Base-by-base conservation (phyloP, 1,139 yeast species). In the Diutina ranongensis region DNA sequence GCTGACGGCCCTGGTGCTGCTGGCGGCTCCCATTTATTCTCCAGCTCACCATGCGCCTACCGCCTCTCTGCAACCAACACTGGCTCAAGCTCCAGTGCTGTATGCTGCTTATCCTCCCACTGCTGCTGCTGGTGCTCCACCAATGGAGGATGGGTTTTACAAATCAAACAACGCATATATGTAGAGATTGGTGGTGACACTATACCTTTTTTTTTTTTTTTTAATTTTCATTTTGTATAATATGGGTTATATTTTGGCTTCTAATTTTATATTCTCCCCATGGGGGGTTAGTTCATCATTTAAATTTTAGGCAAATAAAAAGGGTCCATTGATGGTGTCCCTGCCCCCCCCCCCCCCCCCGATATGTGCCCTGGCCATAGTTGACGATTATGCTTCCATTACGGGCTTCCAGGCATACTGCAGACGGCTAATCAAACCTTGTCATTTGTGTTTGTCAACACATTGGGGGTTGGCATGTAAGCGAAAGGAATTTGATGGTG, bases 121-220 rank as follows among this genome's bases (percentile, higher is more conserved):
- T 10, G 28, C 41, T 5, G 20, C 41, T 19, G 31, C 41, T 15
- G 25, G 28, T 3, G 41, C 41, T 3, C 27, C 41, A n/a, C 41
- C 41, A 18, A 36, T 36, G 18, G 25, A 36, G 15, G 41, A 36
- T 15, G 31, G 41, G 16, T 36, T 13, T 22, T 36, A 36, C 41
- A 36, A 36, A 22, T 36, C 41, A 4, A 36, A n/a, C 19, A 36
- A 36, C 21, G 41, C 41, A 13, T 36, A 22, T n/a, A 21, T 36
- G 10, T 36, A 21, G 28, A 10, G 28, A 25, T 25, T 25, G 28
- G 5, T 25, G 28, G 28, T 25, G 5, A 7, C 10, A 5, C 10
- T 25, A 7, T 25, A 25, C 28, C 28, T 5, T 5, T 25, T 5
- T 25, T 25, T 25, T 25, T 25, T 25, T 25, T 25, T 10, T 25